Evolutionary conservation across 2,329 filamentous ascomycete genomes (phyloP), one percentile per base, ranked within the genome.

Genomic region (Fusarium nelsonii): DNA sequence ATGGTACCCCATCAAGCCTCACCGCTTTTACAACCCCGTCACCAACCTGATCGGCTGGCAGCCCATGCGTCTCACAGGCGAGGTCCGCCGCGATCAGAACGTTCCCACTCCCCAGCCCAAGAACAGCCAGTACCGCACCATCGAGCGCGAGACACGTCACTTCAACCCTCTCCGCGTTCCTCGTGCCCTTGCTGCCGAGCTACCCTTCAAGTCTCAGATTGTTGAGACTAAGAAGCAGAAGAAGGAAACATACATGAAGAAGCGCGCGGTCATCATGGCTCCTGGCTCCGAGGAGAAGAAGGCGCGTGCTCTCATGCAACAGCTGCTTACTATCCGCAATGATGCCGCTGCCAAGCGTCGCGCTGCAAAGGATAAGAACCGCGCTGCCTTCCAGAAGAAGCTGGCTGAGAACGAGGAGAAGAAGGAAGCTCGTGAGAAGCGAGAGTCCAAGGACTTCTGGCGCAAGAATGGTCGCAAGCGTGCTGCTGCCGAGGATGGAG

Each of bases 1-100:
- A 3, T 99, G 97, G 97, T 98, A 97, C 80, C 93, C 96, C 11
- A 90, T 99, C 80, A 94, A 94, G 76, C 96, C 96, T 3, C 94
- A 94, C 80, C 91, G 94, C 61, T 99, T 97, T 87, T 97, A 97
- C 85, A 97, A 98, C 80, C 92, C 94, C 2, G 94, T 97, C 56
- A 96, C 93, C 62, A 97, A 99, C 80, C 87, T 98, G 39, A 86
- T 98, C 63, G 93, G 92, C 65, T 98, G 96, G 96, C 88, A 91
- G 75, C 90, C 91, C 56, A 99, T 99, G 96, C 92, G 96, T 26
- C 85, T 97, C 39, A 98, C 96, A 0, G 96, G 96, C 61, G 89
- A 97, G 82, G 92, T 99, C 70, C 93, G 96, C 41, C 90, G 90
- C 44, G 92, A 90, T 53, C 82, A 93, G 78, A 87, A 86, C 65